Evolutionary conservation across 495 filamentous ascomycete species (phyloP).

Genomic region (Pseudotulostoma volvatum): DNA sequence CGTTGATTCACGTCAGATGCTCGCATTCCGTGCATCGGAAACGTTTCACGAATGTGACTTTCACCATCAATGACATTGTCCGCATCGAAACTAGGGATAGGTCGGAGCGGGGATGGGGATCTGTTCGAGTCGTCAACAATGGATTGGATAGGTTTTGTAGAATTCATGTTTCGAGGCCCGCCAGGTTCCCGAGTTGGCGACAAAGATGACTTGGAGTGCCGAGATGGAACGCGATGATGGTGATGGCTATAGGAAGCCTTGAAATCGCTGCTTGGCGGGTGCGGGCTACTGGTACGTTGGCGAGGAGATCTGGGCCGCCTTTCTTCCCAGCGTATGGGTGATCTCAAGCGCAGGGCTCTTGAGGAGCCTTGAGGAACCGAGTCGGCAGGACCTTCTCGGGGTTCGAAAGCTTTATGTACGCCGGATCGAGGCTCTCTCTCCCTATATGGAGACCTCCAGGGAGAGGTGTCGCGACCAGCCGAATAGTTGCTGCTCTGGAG

Average conservation of each 20-base stretch:
- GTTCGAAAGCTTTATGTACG: background rate
- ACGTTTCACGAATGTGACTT: slow-evolving; percentile 15
- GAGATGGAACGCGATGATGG: slow-evolving; percentile 20
- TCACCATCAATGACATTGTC: slow-evolving; percentile 14
- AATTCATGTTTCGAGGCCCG: slow-evolving; percentile 16
- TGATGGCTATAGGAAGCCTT: no score
- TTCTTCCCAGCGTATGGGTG: slow-evolving; percentile 16
- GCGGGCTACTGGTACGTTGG: slow-evolving; percentile 15
- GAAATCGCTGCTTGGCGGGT: background rate
- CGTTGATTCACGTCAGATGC: slow-evolving; percentile 17
- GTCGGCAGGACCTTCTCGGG: no score
- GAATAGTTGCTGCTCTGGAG: slow-evolving; percentile 17
- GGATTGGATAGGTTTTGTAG: slow-evolving; percentile 15
- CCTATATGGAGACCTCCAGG: slow-evolving; percentile 20
- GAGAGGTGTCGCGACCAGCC: slow-evolving; percentile 18
- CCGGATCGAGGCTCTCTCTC: slow-evolving; percentile 23
- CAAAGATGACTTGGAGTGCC: slow-evolving; percentile 16
- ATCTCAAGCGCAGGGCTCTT: slow-evolving; percentile 14
- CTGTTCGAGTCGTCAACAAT: slow-evolving; percentile 11
- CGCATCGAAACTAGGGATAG: slow-evolving; percentile 19
- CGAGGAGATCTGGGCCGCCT: slow-evolving; percentile 15
- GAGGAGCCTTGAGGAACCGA: slow-evolving; percentile 12
- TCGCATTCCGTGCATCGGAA: slow-evolving; percentile 22
- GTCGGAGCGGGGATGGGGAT: slow-evolving; percentile 26
- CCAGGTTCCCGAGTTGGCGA: slow-evolving; percentile 12